Evolutionary conservation across 2,329 filamentous ascomycete species (phyloP).

Genomic region (Beauveria sp.): DNA sequence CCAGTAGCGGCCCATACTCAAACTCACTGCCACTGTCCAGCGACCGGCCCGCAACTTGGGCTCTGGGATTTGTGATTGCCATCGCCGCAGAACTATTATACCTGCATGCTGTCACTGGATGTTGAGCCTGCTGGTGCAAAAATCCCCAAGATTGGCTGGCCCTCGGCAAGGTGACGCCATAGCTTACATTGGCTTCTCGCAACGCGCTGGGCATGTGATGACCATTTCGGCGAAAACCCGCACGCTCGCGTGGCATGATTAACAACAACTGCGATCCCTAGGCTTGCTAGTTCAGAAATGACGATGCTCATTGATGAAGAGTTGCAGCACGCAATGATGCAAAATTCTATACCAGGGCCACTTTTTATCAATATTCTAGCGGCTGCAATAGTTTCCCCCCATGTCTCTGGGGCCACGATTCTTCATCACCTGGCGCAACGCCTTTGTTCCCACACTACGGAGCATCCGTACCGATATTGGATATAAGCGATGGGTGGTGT

Average conservation of each 20-base stretch:
- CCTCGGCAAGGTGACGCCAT: not conserved
- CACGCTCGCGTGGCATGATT: not conserved
- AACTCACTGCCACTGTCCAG: not conserved
- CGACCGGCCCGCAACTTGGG: not conserved
- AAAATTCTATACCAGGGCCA: not conserved
- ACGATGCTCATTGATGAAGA: not conserved
- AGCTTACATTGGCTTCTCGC: not conserved
- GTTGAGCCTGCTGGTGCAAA: not conserved
- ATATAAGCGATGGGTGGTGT: not conserved
- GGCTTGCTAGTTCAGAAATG: not conserved
- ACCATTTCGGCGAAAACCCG: not conserved
- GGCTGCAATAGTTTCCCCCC: not conserved
- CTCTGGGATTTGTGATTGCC: not conserved
- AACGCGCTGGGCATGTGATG: no score
- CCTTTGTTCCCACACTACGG: not conserved
- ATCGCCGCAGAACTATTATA: not conserved
- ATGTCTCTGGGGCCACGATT: not conserved
- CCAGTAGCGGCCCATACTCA: no score
- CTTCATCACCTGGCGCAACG: not conserved
- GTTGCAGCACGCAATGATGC: not conserved
- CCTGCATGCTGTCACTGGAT: not conserved
- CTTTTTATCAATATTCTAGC: not conserved
- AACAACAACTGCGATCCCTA: not conserved
- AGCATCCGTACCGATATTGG: not conserved
- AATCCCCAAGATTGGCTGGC: not conserved